These are phyloP conservation scores for Forsythia viridissima DNA, from an alignment of 257 asterid genomes.

Conservation along the genomic window DNA sequence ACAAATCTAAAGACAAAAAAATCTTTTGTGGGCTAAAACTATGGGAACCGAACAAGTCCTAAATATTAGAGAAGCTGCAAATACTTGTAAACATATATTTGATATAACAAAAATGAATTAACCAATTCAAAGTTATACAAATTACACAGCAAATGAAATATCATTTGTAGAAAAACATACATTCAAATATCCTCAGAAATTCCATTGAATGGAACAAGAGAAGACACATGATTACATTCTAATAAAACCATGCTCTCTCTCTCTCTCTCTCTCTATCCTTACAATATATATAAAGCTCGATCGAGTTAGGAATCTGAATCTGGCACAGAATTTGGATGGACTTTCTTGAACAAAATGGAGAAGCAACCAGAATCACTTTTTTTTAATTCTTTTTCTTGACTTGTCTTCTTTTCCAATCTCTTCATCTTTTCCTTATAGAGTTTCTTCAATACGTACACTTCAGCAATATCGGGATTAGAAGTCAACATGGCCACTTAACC, in stretches of 20 bases:
- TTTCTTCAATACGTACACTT: constrained; percentile 44
- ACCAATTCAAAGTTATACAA: too few relatives aligned
- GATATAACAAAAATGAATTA: background rate
- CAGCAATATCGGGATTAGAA: constrained; percentile 39
- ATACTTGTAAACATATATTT: too few relatives aligned
- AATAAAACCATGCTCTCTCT: background rate
- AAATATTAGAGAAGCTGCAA: too few relatives aligned
- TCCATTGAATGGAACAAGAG: too few relatives aligned
- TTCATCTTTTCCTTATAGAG: constrained; percentile 53
- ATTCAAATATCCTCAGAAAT: too few relatives aligned
- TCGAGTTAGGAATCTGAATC: background rate
- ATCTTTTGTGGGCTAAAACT: too few relatives aligned
- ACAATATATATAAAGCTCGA: too few relatives aligned
- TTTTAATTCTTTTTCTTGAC: background rate
- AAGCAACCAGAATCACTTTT: constrained; percentile 36
- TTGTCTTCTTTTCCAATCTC: constrained; percentile 9
- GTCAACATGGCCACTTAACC: constrained; percentile 33
- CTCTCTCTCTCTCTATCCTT: too few relatives aligned
- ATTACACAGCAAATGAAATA: background rate
- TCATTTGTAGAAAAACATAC: background rate
- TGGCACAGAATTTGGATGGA: constrained; percentile 42
- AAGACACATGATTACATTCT: background rate
- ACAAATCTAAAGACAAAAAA: too few relatives aligned
- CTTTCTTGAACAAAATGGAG: constrained; percentile 48
- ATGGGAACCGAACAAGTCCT: too few relatives aligned